phyloP scores from a whole-genome alignment of 1,284 basidiomycete genomes.

The Pascua sp. region DNA sequence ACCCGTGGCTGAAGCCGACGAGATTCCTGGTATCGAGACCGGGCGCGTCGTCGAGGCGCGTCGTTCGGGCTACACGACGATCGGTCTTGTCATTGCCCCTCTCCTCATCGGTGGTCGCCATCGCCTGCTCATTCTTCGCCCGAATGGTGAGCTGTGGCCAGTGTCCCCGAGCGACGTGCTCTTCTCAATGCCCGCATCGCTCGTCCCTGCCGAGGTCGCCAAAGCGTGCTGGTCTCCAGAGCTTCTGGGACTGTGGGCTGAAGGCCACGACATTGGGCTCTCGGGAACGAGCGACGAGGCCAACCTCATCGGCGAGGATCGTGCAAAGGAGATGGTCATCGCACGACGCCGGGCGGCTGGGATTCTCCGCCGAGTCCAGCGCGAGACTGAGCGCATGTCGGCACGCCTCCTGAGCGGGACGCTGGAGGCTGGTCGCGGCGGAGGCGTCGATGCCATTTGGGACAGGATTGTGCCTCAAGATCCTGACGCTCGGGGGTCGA shows the following conservation, averaged over 20 bases:
- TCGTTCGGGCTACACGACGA: constrained; percentile 13
- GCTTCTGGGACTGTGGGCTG: constrained; percentile 24
- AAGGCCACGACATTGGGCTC: constrained; percentile 17
- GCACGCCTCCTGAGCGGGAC: constrained; percentile 20
- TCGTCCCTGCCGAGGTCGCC: constrained; percentile 23
- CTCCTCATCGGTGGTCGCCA: constrained; percentile 25
- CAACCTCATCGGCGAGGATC: constrained; percentile 3
- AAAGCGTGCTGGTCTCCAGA: constrained; percentile 29
- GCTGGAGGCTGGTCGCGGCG: constrained; percentile 17
- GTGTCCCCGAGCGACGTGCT: constrained; percentile 41
- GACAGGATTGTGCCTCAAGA: constrained; percentile 22
- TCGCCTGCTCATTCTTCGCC: constrained; percentile 35
- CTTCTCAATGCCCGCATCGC: constrained; percentile 41
- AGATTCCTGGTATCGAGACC: constrained; percentile 24
- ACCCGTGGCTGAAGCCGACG: constrained; percentile 8
- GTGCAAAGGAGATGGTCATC: constrained; percentile 24
- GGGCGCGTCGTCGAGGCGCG: constrained; percentile 40
- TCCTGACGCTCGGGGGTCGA: constrained; percentile 6
- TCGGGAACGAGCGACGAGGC: constrained; percentile 1
- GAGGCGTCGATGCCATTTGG: constrained; percentile 36
- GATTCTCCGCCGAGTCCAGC: constrained; percentile 33
- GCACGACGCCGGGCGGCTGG: constrained; percentile 35
- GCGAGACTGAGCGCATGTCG: constrained; percentile 41
- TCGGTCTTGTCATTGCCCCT: constrained; percentile 39
- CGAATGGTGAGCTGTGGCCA: constrained; percentile 42